phyloP scores from a whole-genome alignment of 148 eudicot species.

The Persicaria maculosa region DNA sequence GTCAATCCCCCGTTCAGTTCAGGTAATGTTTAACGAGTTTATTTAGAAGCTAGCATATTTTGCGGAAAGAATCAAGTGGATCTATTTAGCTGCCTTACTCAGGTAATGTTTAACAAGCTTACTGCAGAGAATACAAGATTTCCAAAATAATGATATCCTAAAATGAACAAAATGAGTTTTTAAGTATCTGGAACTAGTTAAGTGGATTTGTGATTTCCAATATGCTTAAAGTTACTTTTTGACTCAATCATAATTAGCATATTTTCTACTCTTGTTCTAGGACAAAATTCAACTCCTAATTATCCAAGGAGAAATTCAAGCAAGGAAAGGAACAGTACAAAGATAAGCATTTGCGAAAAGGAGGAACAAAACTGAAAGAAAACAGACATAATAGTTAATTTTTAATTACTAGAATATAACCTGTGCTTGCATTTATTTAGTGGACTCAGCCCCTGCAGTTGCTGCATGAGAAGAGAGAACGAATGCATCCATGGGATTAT shows the following conservation, averaged over 20 bases:
- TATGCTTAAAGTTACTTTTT: not conserved
- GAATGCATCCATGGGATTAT: slow-evolving; percentile 68
- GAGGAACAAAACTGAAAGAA: not conserved
- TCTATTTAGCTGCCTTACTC: not conserved
- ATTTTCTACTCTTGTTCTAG: not conserved
- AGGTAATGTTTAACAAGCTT: not conserved
- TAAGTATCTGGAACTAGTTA: not conserved
- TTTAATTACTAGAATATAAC: slow-evolving; percentile 22
- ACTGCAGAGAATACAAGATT: not conserved
- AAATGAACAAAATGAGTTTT: not conserved
- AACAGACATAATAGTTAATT: not conserved
- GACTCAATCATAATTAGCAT: not conserved
- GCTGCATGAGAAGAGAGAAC: slow-evolving; percentile 83
- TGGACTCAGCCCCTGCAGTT: slow-evolving; percentile 70
- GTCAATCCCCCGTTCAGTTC: not conserved
- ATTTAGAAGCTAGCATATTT: not conserved
- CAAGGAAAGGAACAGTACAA: too few relatives aligned
- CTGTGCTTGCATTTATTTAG: slow-evolving; percentile 84
- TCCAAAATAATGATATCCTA: not conserved
- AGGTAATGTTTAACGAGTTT: not conserved
- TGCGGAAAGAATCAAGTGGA: not conserved
- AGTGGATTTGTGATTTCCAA: not conserved
- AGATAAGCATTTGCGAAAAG: not conserved
- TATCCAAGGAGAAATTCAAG: too few relatives aligned
- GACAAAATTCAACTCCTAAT: not conserved